These are phyloP conservation scores for Eutrema yunnanense DNA, from an alignment of 345 rosid species.

Conservation along the genomic window DNA sequence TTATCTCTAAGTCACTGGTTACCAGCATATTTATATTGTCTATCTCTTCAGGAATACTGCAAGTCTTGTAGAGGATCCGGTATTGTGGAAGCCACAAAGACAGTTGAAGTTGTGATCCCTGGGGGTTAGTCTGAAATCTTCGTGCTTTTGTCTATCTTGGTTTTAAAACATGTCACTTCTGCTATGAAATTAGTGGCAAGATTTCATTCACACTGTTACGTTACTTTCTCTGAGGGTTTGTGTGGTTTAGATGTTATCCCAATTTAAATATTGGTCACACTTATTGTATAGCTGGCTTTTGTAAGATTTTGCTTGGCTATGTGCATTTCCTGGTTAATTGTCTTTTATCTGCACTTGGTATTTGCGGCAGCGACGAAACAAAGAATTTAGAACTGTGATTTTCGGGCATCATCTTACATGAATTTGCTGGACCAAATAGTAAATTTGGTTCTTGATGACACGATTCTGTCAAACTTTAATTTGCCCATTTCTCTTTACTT, in stretches of 20 bases:
- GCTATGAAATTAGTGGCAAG: conserved; percentile 2
- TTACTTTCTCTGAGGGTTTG: conserved; percentile 2
- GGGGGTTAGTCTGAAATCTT: conserved; percentile 49
- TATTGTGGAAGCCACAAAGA: conserved; percentile 64
- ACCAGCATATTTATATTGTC: not conserved
- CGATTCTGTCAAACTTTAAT: not conserved
- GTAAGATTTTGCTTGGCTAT: not conserved
- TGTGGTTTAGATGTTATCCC: not conserved
- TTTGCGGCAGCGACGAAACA: not conserved
- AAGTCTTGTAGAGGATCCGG: conserved; percentile 72
- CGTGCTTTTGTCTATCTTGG: conserved; percentile 2
- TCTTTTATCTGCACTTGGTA: not conserved
- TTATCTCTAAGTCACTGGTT: conserved; percentile 1
- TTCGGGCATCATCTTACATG: not conserved
- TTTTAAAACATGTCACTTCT: conserved; percentile 4
- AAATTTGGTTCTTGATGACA: not conserved
- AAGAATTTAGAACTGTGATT: conserved; percentile 8
- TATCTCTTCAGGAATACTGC: conserved; percentile 54
- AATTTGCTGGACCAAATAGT: not conserved
- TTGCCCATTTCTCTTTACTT: conserved; percentile 18
- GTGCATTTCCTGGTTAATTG: not conserved
- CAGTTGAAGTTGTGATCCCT: conserved; percentile 65
- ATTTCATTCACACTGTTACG: not conserved
- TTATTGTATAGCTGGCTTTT: not conserved
- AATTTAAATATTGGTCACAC: not conserved